Percentiles rank a stretch among this genome's conserved stretches.
Conservation (phyloP, 225 moss, liverwort and hornwort genomes). For the Bryoerythrophyllum caledonicum region DNA sequence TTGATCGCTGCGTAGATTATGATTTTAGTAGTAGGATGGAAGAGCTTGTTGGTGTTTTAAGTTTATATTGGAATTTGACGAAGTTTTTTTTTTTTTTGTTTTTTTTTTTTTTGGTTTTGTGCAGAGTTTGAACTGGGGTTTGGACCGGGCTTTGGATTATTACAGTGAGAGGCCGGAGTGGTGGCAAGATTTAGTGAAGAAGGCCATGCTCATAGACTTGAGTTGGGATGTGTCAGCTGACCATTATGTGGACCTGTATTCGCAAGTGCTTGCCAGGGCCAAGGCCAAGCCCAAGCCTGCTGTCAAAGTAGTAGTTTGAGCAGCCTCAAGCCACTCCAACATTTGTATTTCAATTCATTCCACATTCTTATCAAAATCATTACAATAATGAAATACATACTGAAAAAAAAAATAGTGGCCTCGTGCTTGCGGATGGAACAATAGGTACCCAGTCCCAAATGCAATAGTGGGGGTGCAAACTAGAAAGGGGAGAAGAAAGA, state of each 20-base stretch:
- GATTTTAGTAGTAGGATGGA: too few relatives aligned
- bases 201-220: conserved; percentile 80
- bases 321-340: not conserved
- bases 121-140: conserved; percentile 92
- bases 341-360: not conserved
- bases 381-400: not conserved
- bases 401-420: not conserved
- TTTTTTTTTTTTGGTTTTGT: conserved; percentile 9
- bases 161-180: conserved; percentile 58
- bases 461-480: too few relatives aligned
- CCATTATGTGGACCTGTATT: conserved; percentile 78
- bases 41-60: too few relatives aligned
- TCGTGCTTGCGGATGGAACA: too few relatives aligned
- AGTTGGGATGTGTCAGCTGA: conserved; percentile 90
- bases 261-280: conserved; percentile 73
- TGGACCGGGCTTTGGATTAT: conserved; percentile 81
- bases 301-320: too few relatives aligned
- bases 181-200: conserved; percentile 83
- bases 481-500: too few relatives aligned
- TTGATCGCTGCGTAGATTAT: too few relatives aligned
- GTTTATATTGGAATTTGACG: not conserved
- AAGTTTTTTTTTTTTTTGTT: too few relatives aligned
- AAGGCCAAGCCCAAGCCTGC: conserved; percentile 22
- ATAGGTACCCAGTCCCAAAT: too few relatives aligned
- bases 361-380: not conserved